Evolutionary conservation across 2,329 filamentous ascomycete species (phyloP).

Genomic region (Aspergillus melleus): DNA sequence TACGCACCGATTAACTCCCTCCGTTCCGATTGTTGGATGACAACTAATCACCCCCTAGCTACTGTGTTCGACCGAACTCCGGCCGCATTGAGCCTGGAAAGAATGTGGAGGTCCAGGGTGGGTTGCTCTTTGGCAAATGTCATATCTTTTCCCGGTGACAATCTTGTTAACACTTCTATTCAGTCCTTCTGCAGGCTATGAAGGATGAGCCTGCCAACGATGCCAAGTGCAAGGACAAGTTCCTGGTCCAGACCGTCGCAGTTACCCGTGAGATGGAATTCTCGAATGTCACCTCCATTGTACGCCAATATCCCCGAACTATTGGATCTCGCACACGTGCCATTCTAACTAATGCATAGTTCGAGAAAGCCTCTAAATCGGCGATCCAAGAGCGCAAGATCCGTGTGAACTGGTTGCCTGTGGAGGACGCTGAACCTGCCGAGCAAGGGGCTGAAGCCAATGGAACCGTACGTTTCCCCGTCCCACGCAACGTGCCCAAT

Average conservation of each 20-base stretch:
- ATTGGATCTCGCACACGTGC: background rate
- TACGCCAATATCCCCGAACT: constrained; percentile 49
- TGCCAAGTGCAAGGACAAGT: constrained; percentile 94
- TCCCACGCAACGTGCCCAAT: background rate
- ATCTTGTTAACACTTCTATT: constrained; percentile 1
- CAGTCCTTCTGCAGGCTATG: constrained; percentile 96
- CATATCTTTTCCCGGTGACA: background rate
- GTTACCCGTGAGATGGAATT: constrained; percentile 84
- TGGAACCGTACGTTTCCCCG: constrained; percentile 34
- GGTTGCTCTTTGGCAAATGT: constrained; percentile 11
- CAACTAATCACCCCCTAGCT: constrained; percentile 58
- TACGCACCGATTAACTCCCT: constrained; percentile 53
- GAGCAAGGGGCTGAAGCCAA: constrained; percentile 30
- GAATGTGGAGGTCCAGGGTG: constrained; percentile 91
- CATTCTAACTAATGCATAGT: constrained; percentile 53
- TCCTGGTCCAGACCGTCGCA: constrained; percentile 87
- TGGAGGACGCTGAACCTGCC: constrained; percentile 49
- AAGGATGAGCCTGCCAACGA: constrained; percentile 86
- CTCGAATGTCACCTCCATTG: constrained; percentile 75
- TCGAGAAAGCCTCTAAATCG: constrained; percentile 72
- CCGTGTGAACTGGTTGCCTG: constrained; percentile 77
- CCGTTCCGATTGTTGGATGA: constrained; percentile 3
- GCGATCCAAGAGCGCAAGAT: constrained; percentile 93
- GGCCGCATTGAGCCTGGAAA: constrained; percentile 89
- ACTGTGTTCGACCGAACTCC: constrained; percentile 96